A percentile compares a stretch with the other conserved stretches of the same genome.
Evolutionary conservation across 108 stramenopile genomes (phyloP).

Genomic region (Schizochytrium sp.): DNA sequence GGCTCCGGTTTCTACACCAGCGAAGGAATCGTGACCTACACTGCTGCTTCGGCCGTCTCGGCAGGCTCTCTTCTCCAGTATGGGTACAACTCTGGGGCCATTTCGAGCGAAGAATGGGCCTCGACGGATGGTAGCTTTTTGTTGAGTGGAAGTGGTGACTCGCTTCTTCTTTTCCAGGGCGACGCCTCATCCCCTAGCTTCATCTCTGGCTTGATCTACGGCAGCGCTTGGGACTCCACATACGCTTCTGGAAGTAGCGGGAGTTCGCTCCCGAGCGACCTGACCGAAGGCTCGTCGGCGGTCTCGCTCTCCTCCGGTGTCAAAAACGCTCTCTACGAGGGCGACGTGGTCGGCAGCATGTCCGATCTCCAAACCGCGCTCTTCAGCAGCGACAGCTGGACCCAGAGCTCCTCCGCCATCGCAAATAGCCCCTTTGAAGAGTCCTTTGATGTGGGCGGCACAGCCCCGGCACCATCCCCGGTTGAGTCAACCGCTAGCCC

Average conservation of each 20-base stretch:
- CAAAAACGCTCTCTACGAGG: background rate
- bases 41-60: background rate
- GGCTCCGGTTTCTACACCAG: background rate
- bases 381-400: background rate
- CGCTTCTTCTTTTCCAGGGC: background rate
- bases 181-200: background rate
- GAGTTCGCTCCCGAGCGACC: background rate
- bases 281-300: background rate
- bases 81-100: background rate
- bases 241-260: background rate
- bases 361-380: background rate
- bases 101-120: background rate
- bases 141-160: background rate
- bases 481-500: background rate
- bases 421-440: too few species aligned
- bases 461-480: background rate
- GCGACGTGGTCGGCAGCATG: background rate
- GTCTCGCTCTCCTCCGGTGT: background rate
- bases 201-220: background rate
- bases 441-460: too few species aligned
- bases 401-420: background rate
- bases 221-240: background rate
- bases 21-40: background rate
- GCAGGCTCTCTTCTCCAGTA: background rate
- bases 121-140: background rate